These are phyloP conservation scores for Suillus weaverae DNA, from an alignment of 768 basidiomycete genomes.

Conservation along the genomic window DNA sequence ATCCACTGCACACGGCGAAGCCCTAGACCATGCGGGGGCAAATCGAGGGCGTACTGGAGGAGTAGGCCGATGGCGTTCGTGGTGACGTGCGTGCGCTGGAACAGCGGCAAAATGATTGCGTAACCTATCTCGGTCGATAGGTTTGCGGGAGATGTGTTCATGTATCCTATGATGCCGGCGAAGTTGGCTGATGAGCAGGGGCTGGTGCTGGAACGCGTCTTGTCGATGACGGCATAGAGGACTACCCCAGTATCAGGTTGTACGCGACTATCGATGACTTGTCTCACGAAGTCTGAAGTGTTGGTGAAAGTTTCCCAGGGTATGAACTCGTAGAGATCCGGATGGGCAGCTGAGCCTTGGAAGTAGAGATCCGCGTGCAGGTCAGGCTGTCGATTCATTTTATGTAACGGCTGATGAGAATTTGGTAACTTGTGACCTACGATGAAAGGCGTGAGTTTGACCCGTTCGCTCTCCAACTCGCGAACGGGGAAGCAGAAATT, in stretches of 20 bases:
- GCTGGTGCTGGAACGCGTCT: conserved; percentile 28
- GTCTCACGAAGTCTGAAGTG: conserved; percentile 35
- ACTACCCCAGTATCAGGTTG: conserved; percentile 32
- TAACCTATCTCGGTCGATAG: conserved; percentile 55
- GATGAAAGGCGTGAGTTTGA: conserved; percentile 53
- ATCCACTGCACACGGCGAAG: conserved; percentile 66
- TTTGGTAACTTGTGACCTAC: not conserved
- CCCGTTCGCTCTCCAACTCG: conserved; percentile 45
- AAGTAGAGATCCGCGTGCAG: conserved; percentile 45
- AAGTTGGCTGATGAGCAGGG: conserved; percentile 24
- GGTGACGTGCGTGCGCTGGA: conserved; percentile 65
- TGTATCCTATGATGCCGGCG: conserved; percentile 54
- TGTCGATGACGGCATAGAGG: conserved; percentile 58
- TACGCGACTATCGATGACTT: conserved; percentile 38
- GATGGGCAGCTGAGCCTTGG: conserved; percentile 32
- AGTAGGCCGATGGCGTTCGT: conserved; percentile 53
- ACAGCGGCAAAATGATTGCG: conserved; percentile 53
- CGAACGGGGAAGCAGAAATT: conserved; percentile 55
- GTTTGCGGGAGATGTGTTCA: conserved; percentile 43
- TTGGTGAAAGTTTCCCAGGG: conserved; percentile 50
- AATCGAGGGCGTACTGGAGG: conserved; percentile 46
- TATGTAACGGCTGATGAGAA: not conserved
- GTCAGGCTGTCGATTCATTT: conserved; percentile 35
- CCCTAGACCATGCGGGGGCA: conserved; percentile 47
- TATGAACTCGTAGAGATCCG: conserved; percentile 47